Base-by-base conservation (phyloP, 1,284 basidiomycete genomes). In the Meira miltonrushii region DNA sequence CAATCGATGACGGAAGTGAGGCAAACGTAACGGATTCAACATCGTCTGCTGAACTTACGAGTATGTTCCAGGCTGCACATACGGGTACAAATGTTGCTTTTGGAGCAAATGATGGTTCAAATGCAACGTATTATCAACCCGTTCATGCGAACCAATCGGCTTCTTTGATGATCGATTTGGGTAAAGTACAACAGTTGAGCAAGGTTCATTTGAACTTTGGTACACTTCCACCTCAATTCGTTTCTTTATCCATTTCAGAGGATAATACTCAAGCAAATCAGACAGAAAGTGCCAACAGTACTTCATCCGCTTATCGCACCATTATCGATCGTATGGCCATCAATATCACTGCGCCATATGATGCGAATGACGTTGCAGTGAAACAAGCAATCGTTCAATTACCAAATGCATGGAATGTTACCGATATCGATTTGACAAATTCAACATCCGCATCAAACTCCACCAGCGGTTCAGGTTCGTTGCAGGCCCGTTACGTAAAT, bases 71-170 rank as follows among this genome's bases (percentile, higher is more conserved):
- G 10, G 21, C 48, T n/a, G 41, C 44, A 11, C 61, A 61, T 48
- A 62, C 67, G 0, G 68, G 68, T 0, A 68, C 69, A 11, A 65
- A 71, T 19, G 72, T 62, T 55, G 62, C 59, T 1, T 49, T 71
- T 17, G 60, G 64, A 1, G 68, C 70, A 7, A 59, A 67, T n/a
- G 72, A 75, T 39, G 72, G 72, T n/a, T 62, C 68, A 2, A 74
- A 74, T 60, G 60, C 60, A 28, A 62, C 60, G 12, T 40, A 47
- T 17, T 62, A 39, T 25, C 43, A 43, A 39, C 57, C 60, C 11
- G 6, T 25, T 13, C 5, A 6, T 3, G 46, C 17, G 8, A 23
- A 23, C 8, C 46, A n/a, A 23, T 21, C 17, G 12, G 46, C 13
- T 13, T 33, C 28, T 33, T 21, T 48, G 5, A 21, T 48, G 7